A percentile compares a stretch with the other conserved stretches of the same genome.
phyloP scores from a whole-genome alignment of 2,329 filamentous ascomycete species.

The Hypoxylon sp. region DNA sequence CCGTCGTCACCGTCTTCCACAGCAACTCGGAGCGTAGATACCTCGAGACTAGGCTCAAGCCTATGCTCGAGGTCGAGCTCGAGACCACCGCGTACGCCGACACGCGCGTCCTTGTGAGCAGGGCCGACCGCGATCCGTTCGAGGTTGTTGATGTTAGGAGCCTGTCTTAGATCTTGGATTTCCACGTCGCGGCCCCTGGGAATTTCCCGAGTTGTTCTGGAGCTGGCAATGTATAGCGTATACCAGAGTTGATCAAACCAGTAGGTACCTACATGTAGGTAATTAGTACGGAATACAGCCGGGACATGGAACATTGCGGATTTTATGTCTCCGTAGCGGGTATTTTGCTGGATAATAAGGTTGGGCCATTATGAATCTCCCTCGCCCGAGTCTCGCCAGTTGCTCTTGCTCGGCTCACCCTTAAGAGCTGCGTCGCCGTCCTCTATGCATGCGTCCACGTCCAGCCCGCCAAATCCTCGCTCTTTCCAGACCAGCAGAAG shows the following conservation, averaged over 20 bases:
- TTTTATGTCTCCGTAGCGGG: neutral
- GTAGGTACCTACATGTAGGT: neutral
- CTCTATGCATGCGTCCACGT: slow-evolving; percentile 61
- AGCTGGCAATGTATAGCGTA: too few relatives aligned
- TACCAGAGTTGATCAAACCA: too few relatives aligned
- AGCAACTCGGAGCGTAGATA: slow-evolving; percentile 92
- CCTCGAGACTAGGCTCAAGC: slow-evolving; percentile 73
- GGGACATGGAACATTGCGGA: neutral
- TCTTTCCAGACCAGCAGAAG: slow-evolving; percentile 63
- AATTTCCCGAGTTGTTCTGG: too few relatives aligned
- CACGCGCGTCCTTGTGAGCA: slow-evolving; percentile 73
- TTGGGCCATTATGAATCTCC: slow-evolving; percentile 30
- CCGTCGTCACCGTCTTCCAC: slow-evolving; percentile 87
- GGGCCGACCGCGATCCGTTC: slow-evolving; percentile 87
- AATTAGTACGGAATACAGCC: too few relatives aligned
- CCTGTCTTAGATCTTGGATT: slow-evolving; percentile 39
- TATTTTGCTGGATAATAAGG: neutral
- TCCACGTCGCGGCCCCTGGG: neutral
- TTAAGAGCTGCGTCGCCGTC: slow-evolving; percentile 62
- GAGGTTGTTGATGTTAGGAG: slow-evolving; percentile 69
- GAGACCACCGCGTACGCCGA: slow-evolving; percentile 55
- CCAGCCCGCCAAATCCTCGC: slow-evolving; percentile 61
- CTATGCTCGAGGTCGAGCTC: slow-evolving; percentile 68
- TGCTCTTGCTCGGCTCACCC: slow-evolving; percentile 39
- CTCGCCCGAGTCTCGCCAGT: slow-evolving; percentile 37